Evolutionary conservation across 805 yeast genomes (phyloP).

Genomic region (Ogataea naganishii): DNA sequence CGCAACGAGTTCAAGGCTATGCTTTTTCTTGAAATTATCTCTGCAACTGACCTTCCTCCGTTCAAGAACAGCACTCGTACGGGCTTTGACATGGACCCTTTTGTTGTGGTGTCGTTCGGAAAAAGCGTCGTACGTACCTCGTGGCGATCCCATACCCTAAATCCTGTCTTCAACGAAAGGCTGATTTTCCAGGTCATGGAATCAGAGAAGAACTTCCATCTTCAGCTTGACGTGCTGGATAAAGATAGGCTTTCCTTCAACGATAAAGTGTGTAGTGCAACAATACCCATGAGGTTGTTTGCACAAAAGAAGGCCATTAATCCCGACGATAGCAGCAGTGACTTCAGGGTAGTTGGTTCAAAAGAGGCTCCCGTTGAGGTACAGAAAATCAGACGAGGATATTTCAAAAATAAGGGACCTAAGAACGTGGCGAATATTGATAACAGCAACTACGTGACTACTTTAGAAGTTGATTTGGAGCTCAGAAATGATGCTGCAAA

Average conservation of each 20-base stretch:
- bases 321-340: conserved; percentile 4
- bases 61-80: conserved; percentile 59
- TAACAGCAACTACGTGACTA: conserved; percentile 33
- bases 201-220: conserved; percentile 54
- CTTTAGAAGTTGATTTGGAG: conserved; percentile 27
- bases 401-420: conserved; percentile 15
- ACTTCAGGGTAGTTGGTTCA: conserved; percentile 7
- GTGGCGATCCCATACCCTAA: conserved; percentile 71
- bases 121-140: conserved; percentile 80
- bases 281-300: conserved; percentile 40
- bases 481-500: conserved; percentile 21
- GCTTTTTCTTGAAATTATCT: conserved; percentile 63
- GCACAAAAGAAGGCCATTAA: conserved; percentile 4
- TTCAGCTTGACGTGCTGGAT: conserved; percentile 71
- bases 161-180: conserved; percentile 76
- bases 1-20: conserved; percentile 52
- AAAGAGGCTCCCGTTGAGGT: conserved; percentile 7
- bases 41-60: conserved; percentile 75
- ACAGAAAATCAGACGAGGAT: too few relatives aligned
- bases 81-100: conserved; percentile 94
- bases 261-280: conserved; percentile 67
- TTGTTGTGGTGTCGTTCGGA: conserved; percentile 86
- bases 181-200: conserved; percentile 69
- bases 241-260: conserved; percentile 77
- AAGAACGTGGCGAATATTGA: conserved; percentile 23